Conservation (phyloP, 2,329 filamentous ascomycete genomes). For the Trichoderma semiorbis region DNA sequence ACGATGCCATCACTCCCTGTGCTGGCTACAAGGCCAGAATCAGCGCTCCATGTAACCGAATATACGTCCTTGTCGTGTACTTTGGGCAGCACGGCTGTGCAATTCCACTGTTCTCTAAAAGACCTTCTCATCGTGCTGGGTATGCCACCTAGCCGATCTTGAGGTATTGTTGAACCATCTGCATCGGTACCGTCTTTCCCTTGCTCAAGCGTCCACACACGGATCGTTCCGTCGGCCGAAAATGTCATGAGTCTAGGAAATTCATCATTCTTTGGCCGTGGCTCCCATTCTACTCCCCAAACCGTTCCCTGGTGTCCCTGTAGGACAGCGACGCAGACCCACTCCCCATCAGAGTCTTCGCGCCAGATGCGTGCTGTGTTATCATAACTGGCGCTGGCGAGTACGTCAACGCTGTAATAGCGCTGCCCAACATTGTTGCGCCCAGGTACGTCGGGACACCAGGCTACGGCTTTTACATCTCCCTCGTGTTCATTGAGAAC, state of each 20-base stretch:
- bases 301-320: conserved; percentile 82
- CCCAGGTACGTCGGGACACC: conserved; percentile 70
- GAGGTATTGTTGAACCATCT: conserved; percentile 31
- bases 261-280: conserved; percentile 35
- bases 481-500: conserved; percentile 92
- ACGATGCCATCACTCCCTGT: conserved; percentile 83
- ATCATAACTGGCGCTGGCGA: conserved; percentile 92
- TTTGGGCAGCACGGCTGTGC: conserved; percentile 70
- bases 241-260: conserved; percentile 72
- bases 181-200: conserved; percentile 45
- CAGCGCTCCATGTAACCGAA: conserved; percentile 76
- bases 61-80: conserved; percentile 81
- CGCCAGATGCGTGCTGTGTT: conserved; percentile 85
- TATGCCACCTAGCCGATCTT: conserved; percentile 55
- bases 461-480: conserved; percentile 90
- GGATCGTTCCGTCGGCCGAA: conserved; percentile 76
- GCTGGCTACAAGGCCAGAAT: conserved; percentile 76
- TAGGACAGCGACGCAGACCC: conserved; percentile 82
- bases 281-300: conserved; percentile 79
- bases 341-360: conserved; percentile 84
- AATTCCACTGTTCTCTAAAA: conserved; percentile 78
- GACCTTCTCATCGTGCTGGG: conserved; percentile 85
- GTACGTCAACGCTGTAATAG: conserved; percentile 61
- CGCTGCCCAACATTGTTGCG: conserved; percentile 38
- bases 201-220: conserved; percentile 70